Evolutionary conservation across 106 monocot species (phyloP).

Genomic region (Dioscorea zingiberensis): DNA sequence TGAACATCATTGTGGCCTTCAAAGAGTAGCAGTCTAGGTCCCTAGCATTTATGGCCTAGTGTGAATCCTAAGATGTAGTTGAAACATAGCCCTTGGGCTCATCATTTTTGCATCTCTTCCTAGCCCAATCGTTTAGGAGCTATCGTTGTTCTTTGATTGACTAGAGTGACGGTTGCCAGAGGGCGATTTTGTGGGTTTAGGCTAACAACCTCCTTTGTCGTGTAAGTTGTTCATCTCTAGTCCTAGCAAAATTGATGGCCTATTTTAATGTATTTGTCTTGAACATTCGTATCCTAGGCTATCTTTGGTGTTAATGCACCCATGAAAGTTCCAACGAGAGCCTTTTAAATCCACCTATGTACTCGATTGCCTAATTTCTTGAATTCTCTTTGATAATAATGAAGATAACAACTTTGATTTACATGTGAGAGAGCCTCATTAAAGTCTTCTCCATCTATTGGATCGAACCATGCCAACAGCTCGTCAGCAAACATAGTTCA

Average conservation of each 20-base stretch:
- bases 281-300: neutral
- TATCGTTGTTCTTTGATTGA: neutral
- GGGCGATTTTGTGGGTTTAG: neutral
- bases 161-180: neutral
- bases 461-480: neutral
- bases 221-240: neutral
- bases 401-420: neutral
- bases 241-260: neutral
- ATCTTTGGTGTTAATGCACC: neutral
- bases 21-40: neutral
- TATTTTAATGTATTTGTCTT: neutral
- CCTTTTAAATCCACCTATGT: neutral
- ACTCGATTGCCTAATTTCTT: neutral
- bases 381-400: neutral
- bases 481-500: neutral
- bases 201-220: neutral
- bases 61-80: neutral
- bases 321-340: neutral
- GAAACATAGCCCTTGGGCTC: neutral
- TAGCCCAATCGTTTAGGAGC: neutral
- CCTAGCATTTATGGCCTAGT: neutral
- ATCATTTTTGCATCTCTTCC: neutral
- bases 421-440: neutral
- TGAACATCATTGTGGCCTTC: neutral
- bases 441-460: neutral